These are phyloP conservation scores for Euphorbia tirucalli DNA, from an alignment of 345 rosid genomes.

Conservation along the genomic window DNA sequence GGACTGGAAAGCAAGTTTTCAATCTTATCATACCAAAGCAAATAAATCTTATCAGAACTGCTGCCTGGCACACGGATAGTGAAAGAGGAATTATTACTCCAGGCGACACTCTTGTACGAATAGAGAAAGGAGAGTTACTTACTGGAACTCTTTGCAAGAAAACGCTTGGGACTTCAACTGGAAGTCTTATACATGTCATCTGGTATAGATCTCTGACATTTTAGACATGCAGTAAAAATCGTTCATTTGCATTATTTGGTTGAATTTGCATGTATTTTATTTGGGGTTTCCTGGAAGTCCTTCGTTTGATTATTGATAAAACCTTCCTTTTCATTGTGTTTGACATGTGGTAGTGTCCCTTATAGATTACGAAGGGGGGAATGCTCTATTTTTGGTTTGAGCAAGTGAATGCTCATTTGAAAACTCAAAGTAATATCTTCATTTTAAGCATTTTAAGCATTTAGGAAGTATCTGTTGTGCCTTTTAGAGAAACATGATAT, in stretches of 20 bases:
- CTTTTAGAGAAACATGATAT: neutral
- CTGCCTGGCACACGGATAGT: constrained; percentile 86
- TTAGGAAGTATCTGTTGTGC: neutral
- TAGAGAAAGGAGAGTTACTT: constrained; percentile 88
- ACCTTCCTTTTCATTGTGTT: neutral
- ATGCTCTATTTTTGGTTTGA: neutral
- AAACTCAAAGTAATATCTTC: neutral
- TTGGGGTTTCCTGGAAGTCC: neutral
- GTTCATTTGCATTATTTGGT: neutral
- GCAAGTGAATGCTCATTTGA: neutral
- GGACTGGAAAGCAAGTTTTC: constrained; percentile 99
- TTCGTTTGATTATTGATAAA: neutral
- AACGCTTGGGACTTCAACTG: constrained; percentile 82
- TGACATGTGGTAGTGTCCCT: neutral
- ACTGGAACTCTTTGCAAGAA: constrained; percentile 97
- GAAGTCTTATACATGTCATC: constrained; percentile 95
- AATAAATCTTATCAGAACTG: constrained; percentile 77
- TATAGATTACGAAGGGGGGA: too few species aligned
- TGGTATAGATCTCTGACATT: constrained; percentile 47
- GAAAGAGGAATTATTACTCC: constrained; percentile 83
- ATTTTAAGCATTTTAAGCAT: too few species aligned
- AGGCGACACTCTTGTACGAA: constrained; percentile 91
- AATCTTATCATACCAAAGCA: constrained; percentile 97
- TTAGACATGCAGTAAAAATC: neutral
- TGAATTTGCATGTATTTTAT: neutral